These are phyloP conservation scores for Panicum hallii DNA, from an alignment of 202 grass and related monocot genomes.

Conservation along the genomic window DNA sequence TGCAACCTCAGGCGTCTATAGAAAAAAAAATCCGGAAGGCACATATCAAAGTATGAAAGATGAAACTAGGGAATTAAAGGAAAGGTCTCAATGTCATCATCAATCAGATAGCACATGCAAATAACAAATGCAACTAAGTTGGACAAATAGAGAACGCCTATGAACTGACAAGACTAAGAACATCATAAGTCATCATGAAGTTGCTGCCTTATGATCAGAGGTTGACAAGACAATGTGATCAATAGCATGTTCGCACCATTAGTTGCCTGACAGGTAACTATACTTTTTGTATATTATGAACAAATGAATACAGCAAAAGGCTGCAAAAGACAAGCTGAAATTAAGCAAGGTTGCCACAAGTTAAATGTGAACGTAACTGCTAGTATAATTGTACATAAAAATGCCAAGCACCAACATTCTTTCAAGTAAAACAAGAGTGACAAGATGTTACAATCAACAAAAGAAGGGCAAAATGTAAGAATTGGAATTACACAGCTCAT, in stretches of 20 bases:
- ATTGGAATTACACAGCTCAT: constrained; percentile 46
- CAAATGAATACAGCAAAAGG: constrained; percentile 17
- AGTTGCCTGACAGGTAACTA: constrained; percentile 18
- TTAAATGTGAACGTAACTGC: constrained; percentile 34
- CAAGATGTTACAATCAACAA: constrained; percentile 43
- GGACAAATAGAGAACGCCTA: neutral
- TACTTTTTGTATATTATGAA: constrained; percentile 3
- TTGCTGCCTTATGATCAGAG: neutral
- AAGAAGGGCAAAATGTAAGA: constrained; percentile 42
- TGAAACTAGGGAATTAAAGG: constrained; percentile 17
- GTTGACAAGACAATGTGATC: neutral
- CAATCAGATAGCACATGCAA: neutral
- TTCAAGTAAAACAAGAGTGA: constrained; percentile 40
- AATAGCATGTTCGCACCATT: neutral
- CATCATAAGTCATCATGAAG: constrained; percentile 14
- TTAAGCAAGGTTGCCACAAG: constrained; percentile 25
- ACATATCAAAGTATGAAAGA: constrained; percentile 25
- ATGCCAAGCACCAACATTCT: constrained; percentile 45
- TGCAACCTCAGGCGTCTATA: neutral
- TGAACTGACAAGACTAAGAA: constrained; percentile 1
- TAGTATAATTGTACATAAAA: constrained; percentile 57
- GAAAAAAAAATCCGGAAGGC: neutral
- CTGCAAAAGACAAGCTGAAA: constrained; percentile 15
- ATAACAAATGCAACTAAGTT: constrained; percentile 17
- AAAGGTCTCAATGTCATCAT: constrained; percentile 5